Evolutionary conservation across 257 asterid species (phyloP), one percentile per base, ranked within the genome.

Genomic region (Rauvolfia tetraphylla): DNA sequence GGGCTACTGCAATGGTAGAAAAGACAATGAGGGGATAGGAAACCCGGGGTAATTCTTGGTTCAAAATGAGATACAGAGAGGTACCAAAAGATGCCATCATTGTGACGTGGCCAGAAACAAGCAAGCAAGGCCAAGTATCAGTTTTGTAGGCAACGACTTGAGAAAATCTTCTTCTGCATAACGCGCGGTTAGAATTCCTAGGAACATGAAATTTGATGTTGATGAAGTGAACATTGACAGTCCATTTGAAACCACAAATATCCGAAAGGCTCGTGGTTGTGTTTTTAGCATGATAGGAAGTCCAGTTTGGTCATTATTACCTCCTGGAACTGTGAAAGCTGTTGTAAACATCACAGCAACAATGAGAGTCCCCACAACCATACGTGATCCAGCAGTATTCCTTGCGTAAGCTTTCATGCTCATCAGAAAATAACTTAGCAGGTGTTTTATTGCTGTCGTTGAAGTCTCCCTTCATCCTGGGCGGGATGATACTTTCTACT

Each of bases 311-410:
- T 8, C 46, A 8, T 75, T 68, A 51, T 76, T 81, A 38, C 87
- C 86, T 1, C 81, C 86, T 3, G 86, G 87, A 4, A 80, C 72
- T 0, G 89, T 84, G 68, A 86, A 86, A 7, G 75, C 79, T 6
- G 84, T 81, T 7, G 87, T 83, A 42, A 83, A 86, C 65, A 71
- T 75, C 36, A 86, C 82, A 0, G 84, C 85, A 54, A 86, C 68
- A 18, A 81, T 86, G 17, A 83, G 75, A 46, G 85, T 79, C 34
- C 84, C 80, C 0, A 65, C 84, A 17, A 86, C 62, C 89, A 83
- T 81, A 62, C 86, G 81, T 14, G 83, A 83, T 61, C 74, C 84
- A 3, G 83, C 83, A 1, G 86, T 86, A 39, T 80, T 79, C 82
- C 71, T 75, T 78, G n/a, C 68, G 25, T n/a, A 86, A 44, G 0